These are phyloP conservation scores for Lasiodiplodia theobromae DNA, from an alignment of 2,329 filamentous ascomycete genomes.

Conservation along the genomic window DNA sequence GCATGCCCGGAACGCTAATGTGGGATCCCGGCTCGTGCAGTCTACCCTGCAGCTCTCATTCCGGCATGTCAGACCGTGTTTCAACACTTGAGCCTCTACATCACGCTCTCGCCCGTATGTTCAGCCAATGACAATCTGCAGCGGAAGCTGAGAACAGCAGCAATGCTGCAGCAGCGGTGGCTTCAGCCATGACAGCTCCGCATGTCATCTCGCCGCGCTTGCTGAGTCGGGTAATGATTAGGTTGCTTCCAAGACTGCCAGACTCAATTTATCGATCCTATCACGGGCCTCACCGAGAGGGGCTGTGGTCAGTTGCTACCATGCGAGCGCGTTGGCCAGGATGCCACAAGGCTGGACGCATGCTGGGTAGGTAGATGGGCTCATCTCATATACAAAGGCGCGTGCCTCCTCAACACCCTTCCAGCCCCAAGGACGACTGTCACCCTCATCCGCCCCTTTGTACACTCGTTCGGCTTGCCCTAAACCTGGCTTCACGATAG, in stretches of 20 bases:
- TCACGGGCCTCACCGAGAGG: constrained; percentile 11
- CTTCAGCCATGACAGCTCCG: constrained; percentile 4
- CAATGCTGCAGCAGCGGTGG: constrained; percentile 16
- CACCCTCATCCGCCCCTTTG: background rate
- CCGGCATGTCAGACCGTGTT: constrained; percentile 1
- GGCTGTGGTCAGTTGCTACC: constrained; percentile 15
- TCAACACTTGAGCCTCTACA: constrained; percentile 25
- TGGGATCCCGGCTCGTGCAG: background rate
- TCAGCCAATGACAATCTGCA: constrained; percentile 3
- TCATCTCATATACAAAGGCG: constrained; percentile 11
- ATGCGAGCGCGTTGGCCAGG: constrained; percentile 6
- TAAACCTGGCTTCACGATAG: background rate
- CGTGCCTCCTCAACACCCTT: background rate
- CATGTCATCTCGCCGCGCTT: constrained; percentile 22
- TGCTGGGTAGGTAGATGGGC: background rate
- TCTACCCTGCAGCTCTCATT: constrained; percentile 8
- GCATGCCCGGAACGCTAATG: constrained; percentile 10
- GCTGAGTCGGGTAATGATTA: constrained; percentile 24
- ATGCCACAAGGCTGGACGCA: constrained; percentile 15
- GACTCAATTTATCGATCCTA: constrained; percentile 15
- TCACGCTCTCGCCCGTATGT: constrained; percentile 1
- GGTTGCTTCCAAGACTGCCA: constrained; percentile 13
- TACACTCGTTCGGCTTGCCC: background rate
- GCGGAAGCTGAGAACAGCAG: constrained; percentile 5
- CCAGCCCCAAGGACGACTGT: background rate